A percentile compares a stretch with the other conserved stretches of the same genome.
phyloP scores from a whole-genome alignment of 2,329 filamentous ascomycete species.

The Dichotomopilus funicola region DNA sequence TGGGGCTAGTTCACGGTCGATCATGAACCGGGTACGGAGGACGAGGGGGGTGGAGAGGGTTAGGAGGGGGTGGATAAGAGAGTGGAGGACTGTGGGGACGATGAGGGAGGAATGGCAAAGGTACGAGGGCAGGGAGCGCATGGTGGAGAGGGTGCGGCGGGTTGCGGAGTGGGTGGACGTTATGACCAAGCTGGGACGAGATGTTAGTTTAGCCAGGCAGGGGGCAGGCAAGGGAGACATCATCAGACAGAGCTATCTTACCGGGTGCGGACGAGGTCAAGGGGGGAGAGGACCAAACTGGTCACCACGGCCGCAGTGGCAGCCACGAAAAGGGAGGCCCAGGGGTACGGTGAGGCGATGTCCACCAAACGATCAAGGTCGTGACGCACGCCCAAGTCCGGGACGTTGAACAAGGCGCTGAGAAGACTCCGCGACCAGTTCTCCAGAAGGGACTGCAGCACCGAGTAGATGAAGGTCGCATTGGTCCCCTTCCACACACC shows the following conservation, averaged over 20 bases:
- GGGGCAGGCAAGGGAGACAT: background rate
- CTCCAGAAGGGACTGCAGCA: constrained; percentile 80
- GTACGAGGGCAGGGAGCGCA: constrained; percentile 73
- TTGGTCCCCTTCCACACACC: constrained; percentile 95
- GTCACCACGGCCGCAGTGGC: constrained; percentile 61
- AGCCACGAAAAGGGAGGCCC: constrained; percentile 70
- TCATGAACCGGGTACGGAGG: constrained; percentile 73
- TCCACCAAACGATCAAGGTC: constrained; percentile 69
- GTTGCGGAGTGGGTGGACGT: constrained; percentile 68
- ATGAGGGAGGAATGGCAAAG: constrained; percentile 64
- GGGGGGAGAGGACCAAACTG: constrained; percentile 72
- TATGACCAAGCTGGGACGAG: constrained; percentile 59
- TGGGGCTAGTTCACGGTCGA: constrained; percentile 77
- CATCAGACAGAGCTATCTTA: constrained; percentile 34
- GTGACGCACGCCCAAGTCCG: constrained; percentile 70
- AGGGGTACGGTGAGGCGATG: constrained; percentile 71
- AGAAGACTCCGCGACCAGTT: constrained; percentile 87
- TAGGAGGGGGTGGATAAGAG: constrained; percentile 75
- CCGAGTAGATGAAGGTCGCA: constrained; percentile 82
- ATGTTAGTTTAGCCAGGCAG: background rate
- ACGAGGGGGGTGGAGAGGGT: constrained; percentile 77
- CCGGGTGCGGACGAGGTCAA: constrained; percentile 82
- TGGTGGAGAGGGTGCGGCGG: constrained; percentile 69
- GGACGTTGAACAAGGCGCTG: constrained; percentile 84
- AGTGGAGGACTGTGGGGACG: constrained; percentile 80